These are phyloP conservation scores for Haplosporangium sp. DNA, from an alignment of 371 early-diverging fungal genomes.

Conservation along the genomic window DNA sequence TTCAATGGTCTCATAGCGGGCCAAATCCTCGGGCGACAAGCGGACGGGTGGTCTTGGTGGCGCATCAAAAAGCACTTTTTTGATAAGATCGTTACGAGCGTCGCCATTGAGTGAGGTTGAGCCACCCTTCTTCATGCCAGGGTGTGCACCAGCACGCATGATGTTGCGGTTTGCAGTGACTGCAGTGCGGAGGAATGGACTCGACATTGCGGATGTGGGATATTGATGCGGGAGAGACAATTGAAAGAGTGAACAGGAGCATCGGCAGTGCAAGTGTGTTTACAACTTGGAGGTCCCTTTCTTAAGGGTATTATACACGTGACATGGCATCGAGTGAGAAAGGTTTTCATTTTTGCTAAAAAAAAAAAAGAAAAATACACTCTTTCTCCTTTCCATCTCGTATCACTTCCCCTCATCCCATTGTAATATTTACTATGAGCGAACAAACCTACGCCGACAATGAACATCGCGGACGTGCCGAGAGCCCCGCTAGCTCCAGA, in stretches of 20 bases:
- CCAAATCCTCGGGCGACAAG: slow-evolving; percentile 62
- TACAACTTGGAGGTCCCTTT: no score
- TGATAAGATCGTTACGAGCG: slow-evolving; percentile 77
- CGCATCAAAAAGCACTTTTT: slow-evolving; percentile 76
- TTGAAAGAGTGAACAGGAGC: no score
- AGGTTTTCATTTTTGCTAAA: no score
- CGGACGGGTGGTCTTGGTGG: slow-evolving; percentile 60
- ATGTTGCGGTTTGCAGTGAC: slow-evolving; percentile 27
- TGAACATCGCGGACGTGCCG: slow-evolving; percentile 40
- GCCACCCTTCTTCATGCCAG: slow-evolving; percentile 37
- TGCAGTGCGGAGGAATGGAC: slow-evolving; percentile 43
- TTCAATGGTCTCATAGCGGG: slow-evolving; percentile 80
- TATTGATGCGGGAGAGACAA: no score
- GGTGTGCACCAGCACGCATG: slow-evolving; percentile 32
- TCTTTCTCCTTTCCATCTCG: no score
- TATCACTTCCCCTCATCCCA: not conserved
- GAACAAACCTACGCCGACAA: slow-evolving; percentile 34
- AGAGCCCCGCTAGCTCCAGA: slow-evolving; percentile 42
- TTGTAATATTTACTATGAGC: slow-evolving; percentile 21
- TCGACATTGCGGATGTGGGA: slow-evolving; percentile 29
- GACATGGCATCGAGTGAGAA: no score
- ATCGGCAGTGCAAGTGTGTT: no score
- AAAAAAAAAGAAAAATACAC: no score
- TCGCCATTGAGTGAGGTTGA: slow-evolving; percentile 61
- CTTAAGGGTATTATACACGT: no score